phyloP scores from a whole-genome alignment of 2,329 filamentous ascomycete species.

The Sporothrix sp. region DNA sequence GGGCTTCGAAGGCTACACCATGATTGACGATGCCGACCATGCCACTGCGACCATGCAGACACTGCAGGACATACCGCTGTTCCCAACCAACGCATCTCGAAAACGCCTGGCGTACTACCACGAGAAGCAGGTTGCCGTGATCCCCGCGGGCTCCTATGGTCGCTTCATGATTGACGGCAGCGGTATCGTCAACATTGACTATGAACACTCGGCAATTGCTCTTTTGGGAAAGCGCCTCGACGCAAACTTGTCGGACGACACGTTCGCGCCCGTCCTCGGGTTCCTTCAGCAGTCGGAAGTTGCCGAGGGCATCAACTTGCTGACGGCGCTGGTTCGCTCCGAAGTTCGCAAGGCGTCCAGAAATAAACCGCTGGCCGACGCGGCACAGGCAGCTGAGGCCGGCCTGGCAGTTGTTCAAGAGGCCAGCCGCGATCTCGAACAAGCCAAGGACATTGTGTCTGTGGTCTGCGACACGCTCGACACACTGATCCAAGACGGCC shows the following conservation, averaged over 20 bases:
- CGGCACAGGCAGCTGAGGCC: constrained; percentile 21
- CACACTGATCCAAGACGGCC: constrained; percentile 49
- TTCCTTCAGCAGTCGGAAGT: constrained; percentile 50
- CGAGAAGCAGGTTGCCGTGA: constrained; percentile 41
- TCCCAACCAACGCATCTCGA: constrained; percentile 39
- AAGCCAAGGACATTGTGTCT: constrained; percentile 64
- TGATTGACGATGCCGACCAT: constrained; percentile 68
- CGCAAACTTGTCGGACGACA: constrained; percentile 50
- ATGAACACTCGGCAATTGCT: constrained; percentile 68
- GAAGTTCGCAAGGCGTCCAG: constrained; percentile 31
- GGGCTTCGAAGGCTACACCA: constrained; percentile 63
- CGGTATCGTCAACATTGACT: constrained; percentile 66
- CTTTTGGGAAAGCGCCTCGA: constrained; percentile 70
- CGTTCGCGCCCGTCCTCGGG: constrained; percentile 43
- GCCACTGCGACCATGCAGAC: constrained; percentile 63
- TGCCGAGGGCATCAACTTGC: constrained; percentile 62
- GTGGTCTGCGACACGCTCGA: constrained; percentile 83
- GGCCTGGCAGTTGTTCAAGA: constrained; percentile 46
- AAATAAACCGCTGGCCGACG: constrained; percentile 12
- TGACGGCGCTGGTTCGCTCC: constrained; percentile 58
- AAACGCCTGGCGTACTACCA: constrained; percentile 35
- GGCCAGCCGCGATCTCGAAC: constrained; percentile 43
- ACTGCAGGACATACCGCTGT: constrained; percentile 52
- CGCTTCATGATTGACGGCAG: constrained; percentile 69
- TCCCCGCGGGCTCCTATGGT: constrained; percentile 57